These are phyloP conservation scores for Solanum dulcamara DNA, from an alignment of 257 asterid genomes.

Conservation along the genomic window DNA sequence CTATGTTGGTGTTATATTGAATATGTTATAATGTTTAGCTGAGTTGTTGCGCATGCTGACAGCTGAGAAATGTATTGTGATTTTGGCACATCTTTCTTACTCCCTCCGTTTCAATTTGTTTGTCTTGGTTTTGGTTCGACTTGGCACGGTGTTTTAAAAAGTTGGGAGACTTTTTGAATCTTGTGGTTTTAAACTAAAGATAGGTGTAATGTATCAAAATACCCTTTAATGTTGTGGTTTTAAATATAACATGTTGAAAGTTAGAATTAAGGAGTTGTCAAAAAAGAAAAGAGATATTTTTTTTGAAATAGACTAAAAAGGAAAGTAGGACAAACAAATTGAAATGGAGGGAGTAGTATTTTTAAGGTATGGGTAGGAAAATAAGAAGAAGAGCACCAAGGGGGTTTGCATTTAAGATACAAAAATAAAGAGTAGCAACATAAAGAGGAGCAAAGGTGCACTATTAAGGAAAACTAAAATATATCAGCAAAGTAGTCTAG, in stretches of 20 bases:
- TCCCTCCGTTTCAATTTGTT: neutral
- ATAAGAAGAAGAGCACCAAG: neutral
- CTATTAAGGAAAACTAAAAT: neutral
- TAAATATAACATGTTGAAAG: too few species aligned
- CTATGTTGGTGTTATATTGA: neutral
- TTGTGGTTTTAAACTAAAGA: neutral
- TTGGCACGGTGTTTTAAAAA: neutral
- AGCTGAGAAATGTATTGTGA: neutral
- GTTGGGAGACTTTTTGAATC: neutral
- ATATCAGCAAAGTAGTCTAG: neutral
- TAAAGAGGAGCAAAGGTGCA: neutral
- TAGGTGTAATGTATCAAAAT: neutral
- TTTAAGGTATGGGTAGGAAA: neutral
- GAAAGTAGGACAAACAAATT: neutral
- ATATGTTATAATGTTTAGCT: neutral
- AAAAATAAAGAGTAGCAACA: neutral
- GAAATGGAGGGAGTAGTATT: neutral
- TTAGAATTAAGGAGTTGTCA: neutral
- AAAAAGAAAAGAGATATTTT: neutral
- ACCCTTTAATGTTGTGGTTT: neutral
- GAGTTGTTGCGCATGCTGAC: neutral
- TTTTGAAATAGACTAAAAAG: neutral
- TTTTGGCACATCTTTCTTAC: neutral
- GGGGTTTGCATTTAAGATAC: neutral
- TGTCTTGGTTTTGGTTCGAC: neutral